Evolutionary conservation across 352 stramenopile species (phyloP), one percentile per base, ranked within the genome.

Genomic region (Globisporangium camurandrum): DNA sequence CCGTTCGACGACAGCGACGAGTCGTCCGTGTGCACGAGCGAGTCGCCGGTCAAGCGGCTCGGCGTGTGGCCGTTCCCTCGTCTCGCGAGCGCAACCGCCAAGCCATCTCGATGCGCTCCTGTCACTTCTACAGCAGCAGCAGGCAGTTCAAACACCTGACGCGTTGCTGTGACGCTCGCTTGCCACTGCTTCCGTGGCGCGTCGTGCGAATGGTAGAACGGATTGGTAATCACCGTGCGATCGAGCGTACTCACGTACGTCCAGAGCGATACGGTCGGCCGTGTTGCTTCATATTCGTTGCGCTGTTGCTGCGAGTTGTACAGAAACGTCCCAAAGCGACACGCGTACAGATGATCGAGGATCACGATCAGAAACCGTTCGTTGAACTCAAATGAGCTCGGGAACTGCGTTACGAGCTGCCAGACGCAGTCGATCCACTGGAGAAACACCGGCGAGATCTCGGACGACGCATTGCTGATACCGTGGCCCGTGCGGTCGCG

Each of bases 361-460:
- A 93, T 70, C 20, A 91, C 48, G 7, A 94, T 88, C 22, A 94
- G 56, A 43, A 76, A 93, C 36, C 75, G 72, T 54, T 87, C 77
- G 51, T 92, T 90, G 57, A 94, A 94, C 69, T 94, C 79, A 44
- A 93, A 94, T 17, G 82, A 69, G 28, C 67, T 78, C 3, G 84
- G 84, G 41, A 86, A 94, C 48, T 94, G 84, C 28, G 55, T 51
- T 27, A 82, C 56, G 11, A 93, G 56, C 51, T 94, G 84, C 72
- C 74, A 93, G 10, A 94, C 82, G n/a, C 81, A 92, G 52, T 94
- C 83, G 38, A 94, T 80, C 69, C 75, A 94, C 56, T 93, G 83
- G n/a, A 94, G 52, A 68, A 99, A 99, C 34, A 99, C 91, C 2
- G 97, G 97, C 36, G 95, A 98, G 9, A 95, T 82, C 67, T 99